phyloP scores from a whole-genome alignment of 1,284 basidiomycete genomes.

The Irpex lacteus region DNA sequence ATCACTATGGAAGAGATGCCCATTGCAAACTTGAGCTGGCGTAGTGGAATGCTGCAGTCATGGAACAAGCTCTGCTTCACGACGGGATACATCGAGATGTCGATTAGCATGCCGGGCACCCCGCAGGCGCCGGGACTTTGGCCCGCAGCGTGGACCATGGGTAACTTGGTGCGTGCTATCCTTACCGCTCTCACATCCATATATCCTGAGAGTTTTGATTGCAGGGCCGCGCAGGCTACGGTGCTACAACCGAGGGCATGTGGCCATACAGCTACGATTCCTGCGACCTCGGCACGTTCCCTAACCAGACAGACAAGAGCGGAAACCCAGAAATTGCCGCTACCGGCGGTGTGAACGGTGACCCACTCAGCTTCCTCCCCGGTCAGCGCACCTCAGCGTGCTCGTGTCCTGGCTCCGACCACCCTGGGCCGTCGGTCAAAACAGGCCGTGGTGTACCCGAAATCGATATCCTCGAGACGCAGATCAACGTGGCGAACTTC shows the following conservation, averaged over 20 bases:
- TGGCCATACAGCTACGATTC: constrained; percentile 84
- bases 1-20: constrained; percentile 67
- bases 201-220: constrained; percentile 30
- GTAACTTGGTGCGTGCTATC: constrained; percentile 41
- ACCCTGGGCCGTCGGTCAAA: constrained; percentile 55
- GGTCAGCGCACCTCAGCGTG: constrained; percentile 55
- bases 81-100: constrained; percentile 85
- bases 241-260: constrained; percentile 54
- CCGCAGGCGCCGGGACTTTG: constrained; percentile 67
- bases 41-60: constrained; percentile 74
- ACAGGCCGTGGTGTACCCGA: constrained; percentile 60
- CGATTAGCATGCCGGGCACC: constrained; percentile 79
- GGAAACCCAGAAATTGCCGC: constrained; percentile 48
- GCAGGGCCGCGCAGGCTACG: constrained; percentile 56
- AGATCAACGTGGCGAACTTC: constrained; percentile 35
- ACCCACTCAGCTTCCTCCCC: constrained; percentile 46
- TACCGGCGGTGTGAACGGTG: constrained; percentile 48
- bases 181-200: background rate
- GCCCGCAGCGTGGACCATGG: constrained; percentile 54
- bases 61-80: constrained; percentile 97
- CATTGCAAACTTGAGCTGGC: constrained; percentile 74
- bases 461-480: constrained; percentile 67
- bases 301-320: constrained; percentile 64
- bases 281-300: constrained; percentile 84
- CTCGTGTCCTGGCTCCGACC: constrained; percentile 56